Base-by-base conservation (phyloP, 208 protist species). In the Wallacemonas rigidus region DNA sequence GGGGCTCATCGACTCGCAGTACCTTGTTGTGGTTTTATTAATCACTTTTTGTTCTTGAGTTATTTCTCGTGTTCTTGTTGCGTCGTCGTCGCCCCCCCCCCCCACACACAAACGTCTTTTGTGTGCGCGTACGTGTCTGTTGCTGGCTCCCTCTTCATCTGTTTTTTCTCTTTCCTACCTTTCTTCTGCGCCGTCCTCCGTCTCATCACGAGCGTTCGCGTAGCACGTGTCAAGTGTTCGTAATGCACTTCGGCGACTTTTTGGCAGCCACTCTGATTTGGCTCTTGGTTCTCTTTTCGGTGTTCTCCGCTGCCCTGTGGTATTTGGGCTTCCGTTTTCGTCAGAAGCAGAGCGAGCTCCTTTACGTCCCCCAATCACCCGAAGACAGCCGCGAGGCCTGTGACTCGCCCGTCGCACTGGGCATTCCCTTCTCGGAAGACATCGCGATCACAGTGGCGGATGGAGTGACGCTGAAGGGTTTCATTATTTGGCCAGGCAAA, bases 331-430 rank as follows among this genome's bases (percentile, higher is more conserved):
- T 76, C 62, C 71, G 58, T 26, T 80, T 77, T 15, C 81, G 82
- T 45, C 53, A 67, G 36, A 54, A 77, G n/a, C 87, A 92, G 69
- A 81, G 87, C 63, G 69, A 44, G 9, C 47, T 95, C 39, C 76
- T 97, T 14, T 97, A 97, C 67, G 81, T 83, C 44, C 92, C 92
- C 2, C 53, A 86, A 12, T 72, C 70, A 11, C 92, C 92, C 2
- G 60, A 76, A 5, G 86, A 86, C 53, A 93, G 87, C 67, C 77
- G 79, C 2, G 67, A 73, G 55, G 55, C 77, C 38, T 92, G 87
- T 70, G 83, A 88, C n/a, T 82, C 80, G 9, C 92, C 92, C 2
- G 69, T 75, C 7, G 72, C 87, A 0, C 62, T 71, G 40, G 89
- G 83, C 38, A 82, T 93, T 15, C 55, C 64, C 2, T 79, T 88